Evolutionary conservation across 306 rosid species (phyloP).

Genomic region (Corylus avellana): DNA sequence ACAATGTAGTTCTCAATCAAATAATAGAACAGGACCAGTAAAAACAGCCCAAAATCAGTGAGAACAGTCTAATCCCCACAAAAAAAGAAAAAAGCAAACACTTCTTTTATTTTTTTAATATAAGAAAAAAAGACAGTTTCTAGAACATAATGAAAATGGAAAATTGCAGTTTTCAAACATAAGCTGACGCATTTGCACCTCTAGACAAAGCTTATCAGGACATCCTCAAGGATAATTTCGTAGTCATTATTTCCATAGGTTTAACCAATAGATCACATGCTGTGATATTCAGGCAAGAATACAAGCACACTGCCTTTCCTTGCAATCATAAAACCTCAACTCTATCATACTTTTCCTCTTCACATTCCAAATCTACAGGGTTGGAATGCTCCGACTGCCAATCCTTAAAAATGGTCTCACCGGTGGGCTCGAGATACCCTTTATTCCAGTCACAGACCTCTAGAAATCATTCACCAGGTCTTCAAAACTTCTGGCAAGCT

Average conservation of each 20-base stretch:
- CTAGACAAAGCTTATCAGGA: not conserved
- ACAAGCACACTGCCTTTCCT: constrained; percentile 18
- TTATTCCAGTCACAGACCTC: constrained; percentile 26
- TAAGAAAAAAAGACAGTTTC: not conserved
- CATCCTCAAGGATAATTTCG: constrained; percentile 18
- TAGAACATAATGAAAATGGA: not conserved
- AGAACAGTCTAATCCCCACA: too few relatives aligned
- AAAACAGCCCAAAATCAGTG: too few relatives aligned
- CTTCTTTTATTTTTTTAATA: too few relatives aligned
- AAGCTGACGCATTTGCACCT: constrained; percentile 1
- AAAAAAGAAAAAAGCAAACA: too few relatives aligned
- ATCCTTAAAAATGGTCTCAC: constrained; percentile 29
- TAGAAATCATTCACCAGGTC: constrained; percentile 26
- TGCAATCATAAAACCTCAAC: constrained; percentile 34
- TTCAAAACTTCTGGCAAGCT: constrained; percentile 24
- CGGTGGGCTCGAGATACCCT: constrained; percentile 23
- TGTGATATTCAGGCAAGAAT: constrained; percentile 25
- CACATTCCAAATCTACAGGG: constrained; percentile 25
- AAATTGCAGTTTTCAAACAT: not conserved
- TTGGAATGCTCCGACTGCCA: constrained; percentile 31
- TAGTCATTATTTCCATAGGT: constrained; percentile 8
- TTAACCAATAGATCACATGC: constrained; percentile 35
- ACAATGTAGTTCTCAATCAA: too few relatives aligned
- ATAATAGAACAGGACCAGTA: too few relatives aligned
- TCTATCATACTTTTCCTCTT: constrained; percentile 21